A percentile compares a stretch with the other conserved stretches of the same genome.
These are phyloP conservation scores for Angophora floribunda DNA, from an alignment of 345 rosid genomes.

Conservation along the genomic window DNA sequence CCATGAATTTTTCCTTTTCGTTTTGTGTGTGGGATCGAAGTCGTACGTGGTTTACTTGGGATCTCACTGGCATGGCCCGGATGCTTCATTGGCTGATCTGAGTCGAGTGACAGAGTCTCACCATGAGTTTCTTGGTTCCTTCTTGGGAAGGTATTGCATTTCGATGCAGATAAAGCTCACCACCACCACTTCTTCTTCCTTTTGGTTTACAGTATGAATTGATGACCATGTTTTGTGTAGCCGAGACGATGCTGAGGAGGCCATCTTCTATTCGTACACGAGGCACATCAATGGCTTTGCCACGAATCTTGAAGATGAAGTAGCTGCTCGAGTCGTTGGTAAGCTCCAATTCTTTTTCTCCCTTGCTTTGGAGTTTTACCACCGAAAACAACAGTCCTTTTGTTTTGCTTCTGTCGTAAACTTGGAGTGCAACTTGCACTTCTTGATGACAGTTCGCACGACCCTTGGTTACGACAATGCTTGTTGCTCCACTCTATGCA, in stretches of 20 bases:
- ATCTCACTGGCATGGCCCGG: slow-evolving; percentile 42
- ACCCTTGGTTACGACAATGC: neutral
- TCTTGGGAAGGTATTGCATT: slow-evolving; percentile 42
- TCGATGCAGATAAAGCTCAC: neutral
- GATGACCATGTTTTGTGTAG: slow-evolving; percentile 10
- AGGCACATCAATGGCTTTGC: slow-evolving; percentile 82
- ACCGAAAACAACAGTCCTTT: neutral
- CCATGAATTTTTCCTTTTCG: neutral
- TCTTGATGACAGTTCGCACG: neutral
- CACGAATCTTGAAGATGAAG: slow-evolving; percentile 49
- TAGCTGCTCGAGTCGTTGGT: slow-evolving; percentile 51
- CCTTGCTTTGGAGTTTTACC: neutral
- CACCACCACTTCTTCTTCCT: neutral
- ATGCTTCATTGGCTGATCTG: slow-evolving; percentile 18
- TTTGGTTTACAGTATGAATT: neutral
- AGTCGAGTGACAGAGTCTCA: slow-evolving; percentile 44
- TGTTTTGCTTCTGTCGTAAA: neutral
- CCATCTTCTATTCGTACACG: slow-evolving; percentile 66
- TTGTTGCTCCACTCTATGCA: neutral
- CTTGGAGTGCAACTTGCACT: neutral
- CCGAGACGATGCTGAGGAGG: slow-evolving; percentile 29
- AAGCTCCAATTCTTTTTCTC: neutral
- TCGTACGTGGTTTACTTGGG: slow-evolving; percentile 80
- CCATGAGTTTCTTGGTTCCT: slow-evolving; percentile 53
- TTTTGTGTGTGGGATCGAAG: neutral